phyloP scores from a whole-genome alignment of 495 filamentous ascomycete genomes.

The Lentithecium fluviatile region DNA sequence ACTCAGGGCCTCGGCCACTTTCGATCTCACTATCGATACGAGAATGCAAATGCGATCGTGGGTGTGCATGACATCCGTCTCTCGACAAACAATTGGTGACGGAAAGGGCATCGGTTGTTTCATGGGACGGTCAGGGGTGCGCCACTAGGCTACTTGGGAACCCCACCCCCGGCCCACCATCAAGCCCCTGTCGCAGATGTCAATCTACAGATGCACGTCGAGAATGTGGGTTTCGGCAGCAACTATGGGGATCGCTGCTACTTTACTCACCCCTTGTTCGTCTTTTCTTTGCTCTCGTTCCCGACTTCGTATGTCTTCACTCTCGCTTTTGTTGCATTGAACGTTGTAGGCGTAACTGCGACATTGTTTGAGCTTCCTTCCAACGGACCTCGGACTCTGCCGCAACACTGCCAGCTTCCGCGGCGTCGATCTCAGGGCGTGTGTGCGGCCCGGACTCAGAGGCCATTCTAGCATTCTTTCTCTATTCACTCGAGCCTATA shows the following conservation, averaged over 20 bases:
- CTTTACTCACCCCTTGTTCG: background rate
- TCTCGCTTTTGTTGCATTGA: background rate
- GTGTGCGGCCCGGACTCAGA: background rate
- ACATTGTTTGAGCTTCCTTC: too few species aligned
- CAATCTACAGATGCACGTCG: conserved; percentile 12
- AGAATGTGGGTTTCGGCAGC: conserved; percentile 5
- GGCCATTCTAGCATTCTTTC: background rate
- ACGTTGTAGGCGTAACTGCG: too few species aligned
- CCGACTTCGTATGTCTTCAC: background rate
- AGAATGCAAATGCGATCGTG: too few species aligned
- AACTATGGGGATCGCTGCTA: background rate
- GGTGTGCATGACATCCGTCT: too few species aligned
- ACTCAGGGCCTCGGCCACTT: too few species aligned
- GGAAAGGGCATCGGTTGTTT: background rate
- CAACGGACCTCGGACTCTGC: background rate
- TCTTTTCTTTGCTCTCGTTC: background rate
- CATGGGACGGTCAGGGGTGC: conserved; percentile 10
- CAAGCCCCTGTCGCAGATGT: conserved; percentile 15
- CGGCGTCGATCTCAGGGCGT: background rate
- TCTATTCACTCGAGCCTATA: background rate
- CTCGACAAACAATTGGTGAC: too few species aligned
- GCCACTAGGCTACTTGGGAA: too few species aligned
- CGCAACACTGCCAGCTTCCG: background rate
- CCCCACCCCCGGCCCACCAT: background rate
- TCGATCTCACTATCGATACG: too few species aligned